These are phyloP conservation scores for Penicillium angulare DNA, from an alignment of 495 filamentous ascomycete species.

Conservation along the genomic window DNA sequence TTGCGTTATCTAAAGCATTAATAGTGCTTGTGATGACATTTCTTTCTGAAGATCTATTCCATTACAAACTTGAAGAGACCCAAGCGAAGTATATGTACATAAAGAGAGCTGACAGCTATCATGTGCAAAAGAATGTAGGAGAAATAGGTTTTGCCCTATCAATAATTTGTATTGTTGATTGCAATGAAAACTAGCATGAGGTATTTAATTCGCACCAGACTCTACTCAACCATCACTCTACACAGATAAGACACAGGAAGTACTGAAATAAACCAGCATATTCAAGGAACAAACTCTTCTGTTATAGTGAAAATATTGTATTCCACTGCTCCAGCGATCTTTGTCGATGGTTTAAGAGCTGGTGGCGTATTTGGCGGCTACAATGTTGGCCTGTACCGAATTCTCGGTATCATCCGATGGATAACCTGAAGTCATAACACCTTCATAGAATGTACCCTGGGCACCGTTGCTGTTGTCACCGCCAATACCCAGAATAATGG, in stretches of 20 bases:
- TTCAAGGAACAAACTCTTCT: background rate
- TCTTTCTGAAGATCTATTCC: background rate
- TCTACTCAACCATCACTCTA: background rate
- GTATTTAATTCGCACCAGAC: background rate
- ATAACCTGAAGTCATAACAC: constrained; percentile 58
- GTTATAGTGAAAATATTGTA: background rate
- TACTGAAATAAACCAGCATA: background rate
- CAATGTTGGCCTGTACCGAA: constrained; percentile 56
- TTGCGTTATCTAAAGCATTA: too few relatives aligned
- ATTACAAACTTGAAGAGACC: background rate
- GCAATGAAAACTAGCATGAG: background rate
- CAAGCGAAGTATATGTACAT: background rate
- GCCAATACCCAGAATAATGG: constrained; percentile 58
- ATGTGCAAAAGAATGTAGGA: background rate
- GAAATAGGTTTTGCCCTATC: background rate
- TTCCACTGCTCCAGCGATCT: background rate
- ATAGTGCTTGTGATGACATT: background rate
- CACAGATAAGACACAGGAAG: background rate
- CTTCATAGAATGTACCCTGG: constrained; percentile 61
- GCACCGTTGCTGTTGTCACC: constrained; percentile 54
- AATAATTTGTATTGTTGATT: background rate
- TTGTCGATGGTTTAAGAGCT: background rate
- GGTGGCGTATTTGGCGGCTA: constrained; percentile 52
- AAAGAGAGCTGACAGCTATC: background rate
- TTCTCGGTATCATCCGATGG: constrained; percentile 55